Conservation (phyloP, 78 protist genomes). For the Dictyostelium firmibasis region DNA sequence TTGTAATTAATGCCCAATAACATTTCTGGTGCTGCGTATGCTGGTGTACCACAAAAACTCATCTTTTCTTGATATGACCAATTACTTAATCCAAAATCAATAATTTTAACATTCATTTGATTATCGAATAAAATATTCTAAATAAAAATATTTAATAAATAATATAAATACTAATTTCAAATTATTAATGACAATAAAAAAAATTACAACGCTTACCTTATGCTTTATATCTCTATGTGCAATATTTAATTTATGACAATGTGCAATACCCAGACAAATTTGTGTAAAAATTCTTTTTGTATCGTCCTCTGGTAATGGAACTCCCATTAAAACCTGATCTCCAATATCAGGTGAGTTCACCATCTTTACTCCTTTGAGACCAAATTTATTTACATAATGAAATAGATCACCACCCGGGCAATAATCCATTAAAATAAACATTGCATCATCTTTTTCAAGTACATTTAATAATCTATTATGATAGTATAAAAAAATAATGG, state of each 20-base stretch:
- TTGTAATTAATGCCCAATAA: constrained; percentile 57
- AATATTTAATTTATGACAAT: constrained; percentile 79
- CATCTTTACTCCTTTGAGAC: constrained; percentile 12
- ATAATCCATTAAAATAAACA: constrained; percentile 77
- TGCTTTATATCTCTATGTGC: constrained; percentile 68
- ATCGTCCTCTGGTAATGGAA: constrained; percentile 74
- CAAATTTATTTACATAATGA: constrained; percentile 11
- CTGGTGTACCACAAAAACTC: constrained; percentile 71
- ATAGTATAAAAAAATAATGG: not conserved
- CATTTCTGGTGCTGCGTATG: constrained; percentile 89
- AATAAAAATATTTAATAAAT: not conserved
- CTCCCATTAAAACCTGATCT: constrained; percentile 33
- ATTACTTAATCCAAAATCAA: constrained; percentile 85
- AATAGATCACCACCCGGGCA: constrained; percentile 71
- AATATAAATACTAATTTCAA: not conserved
- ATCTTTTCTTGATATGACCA: constrained; percentile 47
- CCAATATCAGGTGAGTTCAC: not conserved
- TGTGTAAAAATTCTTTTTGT: constrained; percentile 82
- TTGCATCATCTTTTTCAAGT: constrained; percentile 54
- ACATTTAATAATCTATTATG: constrained; percentile 44
- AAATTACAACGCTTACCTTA: constrained; percentile 10
- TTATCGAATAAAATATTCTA: constrained; percentile 78
- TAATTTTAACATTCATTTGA: constrained; percentile 73
- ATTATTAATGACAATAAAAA: not conserved
- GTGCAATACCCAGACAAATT: constrained; percentile 78